Percentiles rank a stretch among this genome's conserved stretches.
phyloP scores from a whole-genome alignment of 148 eudicot species.

The Persicaria tinctoria region DNA sequence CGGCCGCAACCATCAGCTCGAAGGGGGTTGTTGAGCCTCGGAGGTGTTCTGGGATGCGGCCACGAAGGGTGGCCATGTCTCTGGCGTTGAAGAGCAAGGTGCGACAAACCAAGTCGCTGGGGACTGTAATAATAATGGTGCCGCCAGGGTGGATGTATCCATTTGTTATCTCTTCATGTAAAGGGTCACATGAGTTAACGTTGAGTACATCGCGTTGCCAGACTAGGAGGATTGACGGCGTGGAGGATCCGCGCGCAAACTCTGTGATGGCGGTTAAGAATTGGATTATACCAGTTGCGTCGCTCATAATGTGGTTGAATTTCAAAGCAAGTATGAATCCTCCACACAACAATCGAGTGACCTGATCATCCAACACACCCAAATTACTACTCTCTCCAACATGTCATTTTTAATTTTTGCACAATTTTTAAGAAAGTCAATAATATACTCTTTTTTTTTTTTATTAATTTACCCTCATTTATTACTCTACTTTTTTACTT shows the following conservation, averaged over 20 bases:
- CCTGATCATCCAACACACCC: conserved; percentile 1
- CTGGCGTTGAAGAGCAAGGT: too few species aligned
- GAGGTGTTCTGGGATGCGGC: background rate
- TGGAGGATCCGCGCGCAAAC: conserved; percentile 17
- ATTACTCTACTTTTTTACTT: too few species aligned
- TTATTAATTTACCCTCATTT: too few species aligned
- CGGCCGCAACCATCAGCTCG: conserved; percentile 20
- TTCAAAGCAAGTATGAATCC: conserved; percentile 25
- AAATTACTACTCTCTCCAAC: background rate
- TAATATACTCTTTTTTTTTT: too few species aligned
- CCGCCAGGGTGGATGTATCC: too few species aligned
- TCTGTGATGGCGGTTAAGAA: conserved; percentile 24
- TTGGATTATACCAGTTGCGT: conserved; percentile 24
- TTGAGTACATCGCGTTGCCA: conserved; percentile 13
- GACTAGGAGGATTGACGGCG: conserved; percentile 17
- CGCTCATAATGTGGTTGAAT: conserved; percentile 24
- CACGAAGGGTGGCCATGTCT: background rate
- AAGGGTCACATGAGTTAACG: conserved; percentile 13
- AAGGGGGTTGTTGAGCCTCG: background rate
- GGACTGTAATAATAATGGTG: too few species aligned
- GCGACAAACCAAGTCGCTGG: too few species aligned
- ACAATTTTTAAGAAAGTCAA: too few species aligned
- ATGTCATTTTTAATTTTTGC: too few species aligned
- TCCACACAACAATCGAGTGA: conserved; percentile 26
- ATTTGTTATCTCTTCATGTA: background rate